These are phyloP conservation scores for Leucosporidium creatinivorum DNA, from an alignment of 768 basidiomycete species.

Conservation along the genomic window DNA sequence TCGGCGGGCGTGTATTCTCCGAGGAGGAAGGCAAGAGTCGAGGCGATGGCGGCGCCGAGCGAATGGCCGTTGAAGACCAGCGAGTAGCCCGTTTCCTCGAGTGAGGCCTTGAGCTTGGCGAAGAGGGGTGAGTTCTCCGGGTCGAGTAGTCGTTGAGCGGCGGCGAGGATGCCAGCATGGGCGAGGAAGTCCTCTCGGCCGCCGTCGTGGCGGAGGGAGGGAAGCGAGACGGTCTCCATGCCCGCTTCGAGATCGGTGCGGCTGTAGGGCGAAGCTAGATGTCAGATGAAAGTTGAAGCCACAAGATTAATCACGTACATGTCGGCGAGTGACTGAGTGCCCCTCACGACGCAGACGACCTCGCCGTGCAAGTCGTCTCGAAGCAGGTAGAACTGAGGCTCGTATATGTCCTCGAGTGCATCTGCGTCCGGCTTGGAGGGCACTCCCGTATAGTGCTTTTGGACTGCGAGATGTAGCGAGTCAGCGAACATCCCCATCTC, in stretches of 20 bases:
- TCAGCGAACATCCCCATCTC: neutral
- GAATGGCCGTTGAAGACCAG: conserved; percentile 27
- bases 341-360: conserved; percentile 23
- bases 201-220: neutral
- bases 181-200: conserved; percentile 8
- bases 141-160: conserved; percentile 21
- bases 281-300: no score
- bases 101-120: conserved; percentile 2
- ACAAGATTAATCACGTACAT: conserved; percentile 3
- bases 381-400: conserved; percentile 26
- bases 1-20: conserved; percentile 5
- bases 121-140: conserved; percentile 7
- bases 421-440: neutral
- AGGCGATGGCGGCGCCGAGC: conserved; percentile 25
- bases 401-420: neutral
- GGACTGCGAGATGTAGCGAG: neutral
- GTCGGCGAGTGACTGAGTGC: conserved; percentile 29
- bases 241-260: conserved; percentile 27
- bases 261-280: no score
- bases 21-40: conserved; percentile 16
- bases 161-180: conserved; percentile 19
- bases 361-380: conserved; percentile 20
- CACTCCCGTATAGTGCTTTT: neutral
- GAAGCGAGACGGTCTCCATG: conserved; percentile 4
- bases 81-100: conserved; percentile 15